phyloP scores from a whole-genome alignment of 2,329 filamentous ascomycete genomes.

The Fusarium goolgardi region DNA sequence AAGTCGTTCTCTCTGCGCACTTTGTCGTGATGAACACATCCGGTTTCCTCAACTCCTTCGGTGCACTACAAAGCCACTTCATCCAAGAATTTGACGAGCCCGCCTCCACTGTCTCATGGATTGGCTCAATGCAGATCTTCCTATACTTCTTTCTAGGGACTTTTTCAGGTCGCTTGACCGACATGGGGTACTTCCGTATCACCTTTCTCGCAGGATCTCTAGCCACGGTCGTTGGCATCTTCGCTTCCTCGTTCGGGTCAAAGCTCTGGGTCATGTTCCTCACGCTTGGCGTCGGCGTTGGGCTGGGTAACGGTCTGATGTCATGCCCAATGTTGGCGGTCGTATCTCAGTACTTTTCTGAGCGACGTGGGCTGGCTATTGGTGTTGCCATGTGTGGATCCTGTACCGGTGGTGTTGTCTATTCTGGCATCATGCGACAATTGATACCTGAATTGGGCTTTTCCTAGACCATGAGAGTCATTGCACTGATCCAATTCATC shows the following conservation, averaged over 20 bases:
- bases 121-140: neutral
- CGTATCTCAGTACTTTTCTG: neutral
- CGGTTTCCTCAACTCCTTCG: slow-evolving; percentile 2
- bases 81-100: neutral
- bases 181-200: neutral
- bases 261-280: neutral
- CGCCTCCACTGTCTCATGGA: neutral
- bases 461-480: neutral
- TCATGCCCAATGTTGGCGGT: slow-evolving; percentile 2
- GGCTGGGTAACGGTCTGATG: neutral
- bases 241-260: neutral
- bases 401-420: slow-evolving; percentile 4
- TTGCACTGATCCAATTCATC: neutral
- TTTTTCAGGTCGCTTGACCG: neutral
- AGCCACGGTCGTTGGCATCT: neutral
- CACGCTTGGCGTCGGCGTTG: neutral
- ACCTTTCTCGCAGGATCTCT: neutral
- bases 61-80: slow-evolving; percentile 2
- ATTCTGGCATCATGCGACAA: neutral
- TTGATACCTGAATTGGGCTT: neutral
- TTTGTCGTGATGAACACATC: slow-evolving; percentile 8
- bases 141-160: neutral
- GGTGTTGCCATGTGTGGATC: neutral
- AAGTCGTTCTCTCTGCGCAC: neutral
- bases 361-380: neutral